A percentile compares a stretch with the other conserved stretches of the same genome.
Conservation (phyloP, 805 yeast species). For the Komagataella phaffii region DNA sequence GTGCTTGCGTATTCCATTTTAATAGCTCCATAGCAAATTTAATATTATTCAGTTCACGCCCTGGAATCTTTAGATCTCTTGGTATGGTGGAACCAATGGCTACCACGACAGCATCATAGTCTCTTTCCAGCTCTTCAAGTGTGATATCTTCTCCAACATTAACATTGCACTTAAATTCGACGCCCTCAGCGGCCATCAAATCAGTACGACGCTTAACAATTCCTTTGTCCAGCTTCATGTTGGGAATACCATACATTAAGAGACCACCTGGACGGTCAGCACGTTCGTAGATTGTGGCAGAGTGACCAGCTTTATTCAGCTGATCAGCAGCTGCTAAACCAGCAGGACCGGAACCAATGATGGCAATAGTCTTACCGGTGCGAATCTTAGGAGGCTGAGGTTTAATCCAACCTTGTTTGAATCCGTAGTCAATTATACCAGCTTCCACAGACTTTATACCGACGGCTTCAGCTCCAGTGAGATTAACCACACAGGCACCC, state of each 20-base stretch:
- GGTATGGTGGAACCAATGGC: conserved; percentile 96
- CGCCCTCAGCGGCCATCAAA: conserved; percentile 81
- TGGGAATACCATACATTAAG: conserved; percentile 98
- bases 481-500: conserved; percentile 77
- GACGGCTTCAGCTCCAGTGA: conserved; percentile 91
- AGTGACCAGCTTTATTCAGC: conserved; percentile 90
- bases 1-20: conserved; percentile 79
- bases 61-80: conserved; percentile 88
- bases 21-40: conserved; percentile 91
- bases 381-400: conserved; percentile 70
- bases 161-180: conserved; percentile 61
- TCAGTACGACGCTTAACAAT: conserved; percentile 91
- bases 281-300: conserved; percentile 85
- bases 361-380: conserved; percentile 76
- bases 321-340: conserved; percentile 97
- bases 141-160: conserved; percentile 78
- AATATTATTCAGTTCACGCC: conserved; percentile 81
- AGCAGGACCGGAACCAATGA: conserved; percentile 95
- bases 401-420: conserved; percentile 91
- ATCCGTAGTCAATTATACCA: conserved; percentile 92
- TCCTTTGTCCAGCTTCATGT: conserved; percentile 92
- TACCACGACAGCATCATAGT: conserved; percentile 73
- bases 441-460: conserved; percentile 94
- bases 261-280: conserved; percentile 94
- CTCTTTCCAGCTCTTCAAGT: conserved; percentile 49